Base-by-base conservation (phyloP, 805 yeast species). In the Maudiozyma barnettii region DNA sequence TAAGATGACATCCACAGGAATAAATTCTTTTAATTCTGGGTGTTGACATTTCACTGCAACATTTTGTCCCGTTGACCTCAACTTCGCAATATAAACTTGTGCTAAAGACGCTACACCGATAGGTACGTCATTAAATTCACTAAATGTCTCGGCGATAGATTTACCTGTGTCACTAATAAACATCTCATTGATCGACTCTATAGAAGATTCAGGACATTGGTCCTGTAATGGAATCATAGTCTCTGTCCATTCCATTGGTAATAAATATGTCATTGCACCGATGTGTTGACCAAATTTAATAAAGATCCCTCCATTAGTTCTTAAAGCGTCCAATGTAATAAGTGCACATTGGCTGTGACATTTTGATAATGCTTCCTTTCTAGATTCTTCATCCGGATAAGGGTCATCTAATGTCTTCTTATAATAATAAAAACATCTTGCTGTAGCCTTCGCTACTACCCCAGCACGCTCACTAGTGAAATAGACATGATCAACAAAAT, bases 31-130 rank as follows among this genome's bases (percentile, higher is more conserved):
- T 46, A 93, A 69, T 2, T 87, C 76, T 0, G 99, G 99, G 63
- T 90, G 98, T 64, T 93, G 99, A 39, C 91, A 76, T 60, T 93
- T 93, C 20, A 93, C 95, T 0, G 99, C 99, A 2, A 91, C 98
- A 57, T 73, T 77, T 50, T 81, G 75, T 1, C 84, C 86, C 1
- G 73, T 74, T 3, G 61, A 67, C 48, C 69, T 74, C 46, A 90
- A 61, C 1, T 64, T 74, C 0, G 95, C 99, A 21, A 72, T 68
- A 66, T 93, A 98, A 5, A 93, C 99, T 60, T 93, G 99, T 0
- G 99, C 99, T 53, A 93, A 71, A 0, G 96, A 87, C 0, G 99
- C 99, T 5, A 87, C 95, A 1, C 99, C 99, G 39, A 93, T 81
- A 0, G 99, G 99, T 9, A 61, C 65, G 0, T 76, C 73, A 49